Percentiles rank a stretch among this genome's conserved stretches.
Conservation (phyloP, 306 rosid genomes). For the Begonia peltatifolia region DNA sequence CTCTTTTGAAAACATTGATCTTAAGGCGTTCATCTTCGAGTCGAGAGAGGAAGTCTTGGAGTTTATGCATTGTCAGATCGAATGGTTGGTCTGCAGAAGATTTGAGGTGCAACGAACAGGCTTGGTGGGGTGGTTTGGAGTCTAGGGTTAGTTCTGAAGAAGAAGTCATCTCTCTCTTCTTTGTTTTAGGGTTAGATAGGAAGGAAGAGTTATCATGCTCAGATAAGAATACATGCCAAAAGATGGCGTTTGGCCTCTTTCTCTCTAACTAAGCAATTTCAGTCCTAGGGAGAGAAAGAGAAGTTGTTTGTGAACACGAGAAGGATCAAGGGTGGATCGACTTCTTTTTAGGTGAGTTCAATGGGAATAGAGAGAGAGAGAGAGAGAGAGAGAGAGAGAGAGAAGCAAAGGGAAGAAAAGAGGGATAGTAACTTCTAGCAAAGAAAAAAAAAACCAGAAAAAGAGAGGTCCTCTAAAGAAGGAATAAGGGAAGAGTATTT, state of each 20-base stretch:
- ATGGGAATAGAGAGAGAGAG: conserved; percentile 40
- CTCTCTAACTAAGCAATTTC: conserved; percentile 15
- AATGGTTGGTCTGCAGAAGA: conserved; percentile 36
- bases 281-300: conserved; percentile 19
- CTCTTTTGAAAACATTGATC: conserved; percentile 96
- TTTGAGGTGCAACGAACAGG: conserved; percentile 70
- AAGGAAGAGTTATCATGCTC: conserved; percentile 18
- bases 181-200: not conserved
- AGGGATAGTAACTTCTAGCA: conserved; percentile 77
- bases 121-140: conserved; percentile 44
- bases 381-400: conserved; percentile 10
- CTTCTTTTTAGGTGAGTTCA: conserved; percentile 66
- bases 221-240: conserved; percentile 32
- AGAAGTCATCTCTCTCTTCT: conserved; percentile 41
- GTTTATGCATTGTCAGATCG: conserved; percentile 40
- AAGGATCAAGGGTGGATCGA: conserved; percentile 64
- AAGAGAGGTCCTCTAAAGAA: conserved; percentile 14
- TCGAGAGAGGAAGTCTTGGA: conserved; percentile 70
- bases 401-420: conserved; percentile 23
- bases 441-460: conserved; percentile 40
- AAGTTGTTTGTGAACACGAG: conserved; percentile 61
- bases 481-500: conserved; percentile 77
- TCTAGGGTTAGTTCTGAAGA: conserved; percentile 78
- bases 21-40: conserved; percentile 91
- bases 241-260: conserved; percentile 75